phyloP scores from a whole-genome alignment of 2,329 filamentous ascomycete genomes.

The Penicillium aurantiogriseum region DNA sequence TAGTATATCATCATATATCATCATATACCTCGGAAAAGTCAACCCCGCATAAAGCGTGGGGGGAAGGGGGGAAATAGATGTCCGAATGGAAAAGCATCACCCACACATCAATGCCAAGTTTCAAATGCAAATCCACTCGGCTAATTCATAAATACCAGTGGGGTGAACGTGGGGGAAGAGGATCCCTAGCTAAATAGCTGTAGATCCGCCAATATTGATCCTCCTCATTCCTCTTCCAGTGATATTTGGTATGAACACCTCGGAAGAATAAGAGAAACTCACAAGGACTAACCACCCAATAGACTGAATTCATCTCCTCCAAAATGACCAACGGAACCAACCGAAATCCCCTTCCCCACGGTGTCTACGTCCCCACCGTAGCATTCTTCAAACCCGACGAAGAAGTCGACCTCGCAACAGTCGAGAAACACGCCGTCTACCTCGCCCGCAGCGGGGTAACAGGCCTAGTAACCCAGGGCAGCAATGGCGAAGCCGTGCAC shows the following conservation, averaged over 20 bases:
- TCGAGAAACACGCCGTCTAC: conserved; percentile 60
- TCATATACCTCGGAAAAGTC: background rate
- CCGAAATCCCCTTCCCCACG: conserved; percentile 39
- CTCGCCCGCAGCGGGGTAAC: conserved; percentile 71
- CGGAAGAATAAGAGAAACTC: background rate
- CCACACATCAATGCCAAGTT: background rate
- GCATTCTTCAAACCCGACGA: conserved; percentile 69
- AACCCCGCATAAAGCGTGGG: conserved; percentile 13
- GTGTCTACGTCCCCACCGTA: conserved; percentile 71
- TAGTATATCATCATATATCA: background rate
- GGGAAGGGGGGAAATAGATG: background rate
- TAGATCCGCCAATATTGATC: background rate
- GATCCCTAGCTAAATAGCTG: conserved; percentile 2
- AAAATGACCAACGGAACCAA: conserved; percentile 27
- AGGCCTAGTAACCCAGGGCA: conserved; percentile 74
- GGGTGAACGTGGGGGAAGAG: conserved; percentile 2
- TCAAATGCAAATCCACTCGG: background rate
- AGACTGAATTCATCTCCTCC: background rate
- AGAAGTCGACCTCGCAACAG: conserved; percentile 63
- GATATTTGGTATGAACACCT: background rate
- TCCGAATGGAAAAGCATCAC: background rate
- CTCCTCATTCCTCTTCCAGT: background rate
- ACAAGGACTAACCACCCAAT: background rate
- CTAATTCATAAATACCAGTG: background rate
- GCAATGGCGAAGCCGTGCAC: conserved; percentile 80